Base-by-base conservation (phyloP, 129 eudicot species). In the Ambrosia trifida region DNA sequence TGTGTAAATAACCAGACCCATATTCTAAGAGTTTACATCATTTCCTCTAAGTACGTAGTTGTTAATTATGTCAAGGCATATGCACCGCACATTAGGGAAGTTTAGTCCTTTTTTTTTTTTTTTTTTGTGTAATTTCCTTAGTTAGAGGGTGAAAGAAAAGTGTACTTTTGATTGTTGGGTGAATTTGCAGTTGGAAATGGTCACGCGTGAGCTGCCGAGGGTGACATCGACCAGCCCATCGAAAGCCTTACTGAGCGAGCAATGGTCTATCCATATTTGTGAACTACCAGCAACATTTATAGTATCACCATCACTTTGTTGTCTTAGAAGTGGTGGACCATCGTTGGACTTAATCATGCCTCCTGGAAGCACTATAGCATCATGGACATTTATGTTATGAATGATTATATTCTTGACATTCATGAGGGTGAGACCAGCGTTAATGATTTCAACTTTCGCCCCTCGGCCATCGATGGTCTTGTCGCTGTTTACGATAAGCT, bases 381-480 rank as follows among this genome's bases (percentile, higher is more conserved):
- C 74, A 49, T 85, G 88, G 30, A 91, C 75, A 14, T 79, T 20
- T 14, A 91, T 63, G 60, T 83, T 83, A 57, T 91, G 97, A 45
- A 91, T 62, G 44, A 91, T 91, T 16, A 91, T 85, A 36, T 91
- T 91, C 54, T 47, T 65, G 1, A 82, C 76, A 16, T 56, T 67
- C 2, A 78, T 82, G 8, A 91, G 3, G 3, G 86, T 84, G 8
- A 91, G 19, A 6, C 97, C 97, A 0, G 95, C 97, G 40, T 76
- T 64, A 13, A 86, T 82, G 38, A 91, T 84, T 66, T 79, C 87
- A 31, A 91, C 85, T 33, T 80, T 67, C 0, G 9, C 82, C 24
- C 97, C 97, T 19, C 97, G 57, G 5, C 89, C 97, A 65, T 88
- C 95, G 19, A 88, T 87, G 4, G 97, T 91, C 78, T 86, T 91